phyloP scores from a whole-genome alignment of 1,139 yeast species.

The Debaryomyces fabryi region DNA sequence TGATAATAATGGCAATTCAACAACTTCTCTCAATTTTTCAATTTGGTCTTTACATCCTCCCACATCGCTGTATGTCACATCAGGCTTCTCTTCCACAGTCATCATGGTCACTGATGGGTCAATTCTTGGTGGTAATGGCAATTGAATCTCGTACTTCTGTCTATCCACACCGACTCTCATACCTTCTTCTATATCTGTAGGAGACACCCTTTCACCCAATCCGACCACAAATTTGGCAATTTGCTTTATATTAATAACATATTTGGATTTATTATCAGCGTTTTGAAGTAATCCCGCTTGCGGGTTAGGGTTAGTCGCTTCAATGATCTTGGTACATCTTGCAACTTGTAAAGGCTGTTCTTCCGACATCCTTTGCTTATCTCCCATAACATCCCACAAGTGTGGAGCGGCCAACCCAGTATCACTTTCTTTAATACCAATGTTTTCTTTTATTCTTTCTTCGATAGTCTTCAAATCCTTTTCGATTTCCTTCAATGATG shows the following conservation, averaged over 20 bases:
- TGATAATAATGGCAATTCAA: conserved; percentile 88
- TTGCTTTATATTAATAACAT: conserved; percentile 95
- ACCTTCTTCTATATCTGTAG: conserved; percentile 98
- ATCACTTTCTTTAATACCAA: conserved; percentile 92
- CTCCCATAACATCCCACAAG: conserved; percentile 97
- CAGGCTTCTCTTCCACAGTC: conserved; percentile 99
- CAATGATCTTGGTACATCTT: conserved; percentile 95
- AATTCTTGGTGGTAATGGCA: conserved; percentile 95
- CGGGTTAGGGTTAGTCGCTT: conserved; percentile 47
- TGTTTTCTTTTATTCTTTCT: conserved; percentile 85
- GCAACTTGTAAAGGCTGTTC: conserved; percentile 98
- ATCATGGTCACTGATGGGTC: conserved; percentile 99
- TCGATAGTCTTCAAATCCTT: conserved; percentile 83
- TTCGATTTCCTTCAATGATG: conserved; percentile 76
- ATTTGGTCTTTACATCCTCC: conserved; percentile 99
- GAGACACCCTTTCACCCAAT: conserved; percentile 93
- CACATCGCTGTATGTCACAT: conserved; percentile 85
- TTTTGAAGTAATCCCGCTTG: conserved; percentile 46
- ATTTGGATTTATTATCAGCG: conserved; percentile 84
- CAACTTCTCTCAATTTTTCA: conserved; percentile 95
- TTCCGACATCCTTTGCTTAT: conserved; percentile 86
- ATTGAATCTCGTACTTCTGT: conserved; percentile 92
- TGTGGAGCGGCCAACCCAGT: conserved; percentile 96
- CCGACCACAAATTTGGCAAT: conserved; percentile 98
- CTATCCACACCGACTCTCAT: conserved; percentile 99